Conservation (phyloP, 148 eudicot genomes). For the Persicaria maculosa region DNA sequence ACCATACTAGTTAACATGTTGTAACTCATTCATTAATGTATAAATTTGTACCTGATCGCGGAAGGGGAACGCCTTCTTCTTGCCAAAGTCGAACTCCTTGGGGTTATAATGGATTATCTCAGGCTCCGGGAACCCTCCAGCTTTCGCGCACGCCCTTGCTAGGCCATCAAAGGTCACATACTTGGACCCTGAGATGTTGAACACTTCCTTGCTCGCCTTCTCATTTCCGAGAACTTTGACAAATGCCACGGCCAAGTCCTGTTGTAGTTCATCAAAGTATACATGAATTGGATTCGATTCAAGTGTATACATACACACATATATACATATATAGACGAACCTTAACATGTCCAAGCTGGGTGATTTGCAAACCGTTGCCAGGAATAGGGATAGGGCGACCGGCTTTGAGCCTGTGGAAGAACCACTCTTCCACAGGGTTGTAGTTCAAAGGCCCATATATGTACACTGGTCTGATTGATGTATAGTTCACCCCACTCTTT, state of each 20-base stretch:
- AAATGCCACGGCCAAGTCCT: constrained; percentile 88
- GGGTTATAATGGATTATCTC: constrained; percentile 90
- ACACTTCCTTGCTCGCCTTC: constrained; percentile 80
- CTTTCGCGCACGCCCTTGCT: constrained; percentile 98
- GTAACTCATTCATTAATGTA: background rate
- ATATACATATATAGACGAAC: constrained; percentile 22
- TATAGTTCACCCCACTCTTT: constrained; percentile 63
- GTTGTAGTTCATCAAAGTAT: background rate
- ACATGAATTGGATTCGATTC: background rate
- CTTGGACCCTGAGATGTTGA: constrained; percentile 80
- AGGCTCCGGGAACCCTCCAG: constrained; percentile 96
- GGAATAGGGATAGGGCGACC: constrained; percentile 98
- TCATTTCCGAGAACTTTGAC: constrained; percentile 75
- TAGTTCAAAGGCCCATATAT: constrained; percentile 98
- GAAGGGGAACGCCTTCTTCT: constrained; percentile 95
- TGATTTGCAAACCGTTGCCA: constrained; percentile 71
- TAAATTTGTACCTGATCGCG: constrained; percentile 76
- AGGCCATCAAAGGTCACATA: constrained; percentile 96
- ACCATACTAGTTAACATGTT: background rate
- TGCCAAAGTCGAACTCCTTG: constrained; percentile 91
- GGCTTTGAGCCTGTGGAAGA: constrained; percentile 94
- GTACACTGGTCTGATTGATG: constrained; percentile 89
- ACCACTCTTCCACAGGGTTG: constrained; percentile 99
- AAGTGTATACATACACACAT: too few species aligned
- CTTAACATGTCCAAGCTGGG: constrained; percentile 96